Conservation (phyloP, 164 flowering plant genomes). For the Nelumbo lutea region DNA sequence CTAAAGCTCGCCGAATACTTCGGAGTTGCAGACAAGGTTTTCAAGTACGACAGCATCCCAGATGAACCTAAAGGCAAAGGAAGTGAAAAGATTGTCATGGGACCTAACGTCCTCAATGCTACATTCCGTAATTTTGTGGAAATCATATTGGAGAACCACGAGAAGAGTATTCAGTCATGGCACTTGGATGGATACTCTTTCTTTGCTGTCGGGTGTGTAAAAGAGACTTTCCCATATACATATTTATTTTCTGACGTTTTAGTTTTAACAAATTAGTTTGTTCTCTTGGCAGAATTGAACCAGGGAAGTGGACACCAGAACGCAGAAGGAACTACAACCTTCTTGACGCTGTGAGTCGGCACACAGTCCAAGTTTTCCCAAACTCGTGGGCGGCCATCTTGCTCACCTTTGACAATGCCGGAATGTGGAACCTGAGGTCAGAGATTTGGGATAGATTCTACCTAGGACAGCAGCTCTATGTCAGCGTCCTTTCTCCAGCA, state of each 20-base stretch:
- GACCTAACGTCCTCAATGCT: conserved; percentile 28
- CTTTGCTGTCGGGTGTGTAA: conserved; percentile 45
- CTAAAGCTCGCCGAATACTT: conserved; percentile 42
- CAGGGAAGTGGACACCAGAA: conserved; percentile 44
- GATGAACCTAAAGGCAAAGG: conserved; percentile 26
- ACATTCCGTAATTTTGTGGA: conserved; percentile 42
- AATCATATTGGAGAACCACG: conserved; percentile 50
- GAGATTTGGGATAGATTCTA: conserved; percentile 28
- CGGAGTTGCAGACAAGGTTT: conserved; percentile 22
- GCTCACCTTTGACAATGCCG: conserved; percentile 50
- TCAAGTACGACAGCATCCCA: conserved; percentile 27
- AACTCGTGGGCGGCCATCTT: conserved; percentile 45
- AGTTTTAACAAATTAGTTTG: no score
- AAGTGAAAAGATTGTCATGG: conserved; percentile 4
- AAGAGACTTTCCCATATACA: no score
- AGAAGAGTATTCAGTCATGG: conserved; percentile 39
- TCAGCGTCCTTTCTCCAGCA: conserved; percentile 38
- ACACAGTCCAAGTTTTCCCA: conserved; percentile 50
- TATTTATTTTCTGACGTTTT: background rate
- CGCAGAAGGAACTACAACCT: conserved; percentile 45
- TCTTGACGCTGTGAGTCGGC: conserved; percentile 45
- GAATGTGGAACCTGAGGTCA: conserved; percentile 49
- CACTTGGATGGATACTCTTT: conserved; percentile 49
- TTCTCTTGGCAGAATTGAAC: conserved; percentile 25
- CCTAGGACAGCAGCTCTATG: conserved; percentile 49